A percentile compares a stretch with the other conserved stretches of the same genome.
Conservation (phyloP, 2,329 filamentous ascomycete species). For the Lasiodiplodia citricola region DNA sequence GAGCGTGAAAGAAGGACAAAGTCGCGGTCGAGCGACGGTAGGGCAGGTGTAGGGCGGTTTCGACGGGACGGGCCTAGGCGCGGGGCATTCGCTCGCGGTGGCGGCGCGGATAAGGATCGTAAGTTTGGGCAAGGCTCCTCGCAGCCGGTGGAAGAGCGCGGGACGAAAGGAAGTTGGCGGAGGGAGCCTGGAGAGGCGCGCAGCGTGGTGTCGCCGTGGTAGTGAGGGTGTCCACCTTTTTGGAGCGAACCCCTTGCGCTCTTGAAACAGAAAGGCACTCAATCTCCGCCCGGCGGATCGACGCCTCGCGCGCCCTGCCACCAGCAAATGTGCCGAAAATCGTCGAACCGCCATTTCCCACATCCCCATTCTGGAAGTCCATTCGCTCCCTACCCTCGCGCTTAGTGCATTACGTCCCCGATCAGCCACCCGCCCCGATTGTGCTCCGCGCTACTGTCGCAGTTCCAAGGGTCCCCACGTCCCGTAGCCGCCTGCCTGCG, state of each 20-base stretch:
- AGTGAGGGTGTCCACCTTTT: conserved; percentile 15
- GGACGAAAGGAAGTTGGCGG: neutral
- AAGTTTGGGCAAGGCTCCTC: conserved; percentile 1
- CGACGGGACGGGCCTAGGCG: conserved; percentile 1
- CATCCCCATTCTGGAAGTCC: neutral
- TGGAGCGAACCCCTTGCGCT: conserved; percentile 9
- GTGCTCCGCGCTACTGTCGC: neutral
- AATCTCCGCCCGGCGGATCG: conserved; percentile 21
- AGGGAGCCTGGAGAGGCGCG: neutral
- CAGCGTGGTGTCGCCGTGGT: neutral
- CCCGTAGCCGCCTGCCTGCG: conserved; percentile 5
- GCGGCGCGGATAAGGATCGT: conserved; percentile 19
- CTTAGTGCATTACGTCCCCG: neutral
- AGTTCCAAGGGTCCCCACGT: neutral
- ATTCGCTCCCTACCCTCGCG: neutral
- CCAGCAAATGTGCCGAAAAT: conserved; percentile 10
- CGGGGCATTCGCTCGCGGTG: conserved; percentile 2
- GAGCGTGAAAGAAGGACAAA: conserved; percentile 15
- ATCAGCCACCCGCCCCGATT: neutral
- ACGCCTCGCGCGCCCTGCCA: conserved; percentile 3
- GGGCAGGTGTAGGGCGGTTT: neutral
- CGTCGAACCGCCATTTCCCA: conserved; percentile 10
- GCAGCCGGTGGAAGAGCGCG: conserved; percentile 22
- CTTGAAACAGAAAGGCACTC: conserved; percentile 11
- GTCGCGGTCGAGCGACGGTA: conserved; percentile 12